Conservation (phyloP, 371 early-diverging fungal genomes). For the Catenaria anguillulae region DNA sequence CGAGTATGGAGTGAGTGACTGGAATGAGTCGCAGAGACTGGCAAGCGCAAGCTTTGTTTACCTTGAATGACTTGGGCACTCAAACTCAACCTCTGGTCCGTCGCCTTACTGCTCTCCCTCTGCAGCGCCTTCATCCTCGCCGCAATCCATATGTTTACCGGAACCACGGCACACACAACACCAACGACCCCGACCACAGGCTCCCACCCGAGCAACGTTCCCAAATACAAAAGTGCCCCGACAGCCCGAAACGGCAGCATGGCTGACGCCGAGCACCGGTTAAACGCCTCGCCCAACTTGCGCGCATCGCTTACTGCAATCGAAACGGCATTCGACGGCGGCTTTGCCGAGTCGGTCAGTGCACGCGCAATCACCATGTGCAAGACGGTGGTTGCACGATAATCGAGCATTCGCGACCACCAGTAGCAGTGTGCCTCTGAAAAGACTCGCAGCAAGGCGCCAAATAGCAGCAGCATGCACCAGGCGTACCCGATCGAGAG, state of each 20-base stretch:
- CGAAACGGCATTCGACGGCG: neutral
- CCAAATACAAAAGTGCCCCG: neutral
- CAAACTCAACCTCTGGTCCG: conserved; percentile 17
- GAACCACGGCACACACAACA: neutral
- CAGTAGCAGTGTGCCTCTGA: neutral
- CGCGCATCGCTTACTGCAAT: neutral
- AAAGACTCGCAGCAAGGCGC: neutral
- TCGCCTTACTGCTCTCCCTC: neutral
- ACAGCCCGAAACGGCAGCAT: neutral
- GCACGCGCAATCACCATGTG: neutral
- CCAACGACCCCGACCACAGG: neutral
- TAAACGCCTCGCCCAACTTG: neutral
- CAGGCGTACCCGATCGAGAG: neutral
- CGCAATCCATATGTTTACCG: neutral
- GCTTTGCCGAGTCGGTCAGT: neutral
- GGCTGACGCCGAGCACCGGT: neutral
- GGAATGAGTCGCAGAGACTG: no score
- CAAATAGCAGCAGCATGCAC: neutral
- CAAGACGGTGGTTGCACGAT: neutral
- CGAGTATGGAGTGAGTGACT: no score
- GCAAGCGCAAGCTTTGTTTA: no score
- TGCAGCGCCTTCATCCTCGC: neutral
- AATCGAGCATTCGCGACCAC: neutral
- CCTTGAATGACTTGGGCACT: neutral
- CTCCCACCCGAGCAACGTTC: neutral